These are phyloP conservation scores for Macrophomina tecta DNA, from an alignment of 2,329 filamentous ascomycete genomes.

Conservation along the genomic window DNA sequence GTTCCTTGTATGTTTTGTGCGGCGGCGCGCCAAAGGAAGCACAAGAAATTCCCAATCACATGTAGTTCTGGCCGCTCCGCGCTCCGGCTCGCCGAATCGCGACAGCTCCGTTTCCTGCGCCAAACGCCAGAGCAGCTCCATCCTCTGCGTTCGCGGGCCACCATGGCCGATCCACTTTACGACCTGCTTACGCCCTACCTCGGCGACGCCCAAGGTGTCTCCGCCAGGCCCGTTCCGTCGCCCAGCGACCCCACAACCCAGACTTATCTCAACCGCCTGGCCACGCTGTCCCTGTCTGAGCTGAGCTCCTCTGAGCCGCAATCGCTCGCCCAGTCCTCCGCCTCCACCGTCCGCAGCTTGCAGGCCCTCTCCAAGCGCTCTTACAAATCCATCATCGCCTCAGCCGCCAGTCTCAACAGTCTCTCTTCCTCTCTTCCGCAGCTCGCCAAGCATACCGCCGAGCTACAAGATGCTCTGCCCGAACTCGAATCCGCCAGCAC, in stretches of 20 bases:
- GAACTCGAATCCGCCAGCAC: constrained; percentile 79
- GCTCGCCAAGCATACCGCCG: constrained; percentile 68
- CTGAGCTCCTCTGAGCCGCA: constrained; percentile 78
- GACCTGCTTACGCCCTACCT: constrained; percentile 73
- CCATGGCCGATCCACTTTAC: constrained; percentile 68
- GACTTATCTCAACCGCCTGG: constrained; percentile 77
- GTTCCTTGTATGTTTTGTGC: background rate
- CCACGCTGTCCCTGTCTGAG: constrained; percentile 75
- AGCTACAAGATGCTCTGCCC: constrained; percentile 75
- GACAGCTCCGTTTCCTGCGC: constrained; percentile 1
- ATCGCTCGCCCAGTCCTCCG: constrained; percentile 78
- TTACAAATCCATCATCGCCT: constrained; percentile 81
- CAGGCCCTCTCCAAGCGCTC: constrained; percentile 90
- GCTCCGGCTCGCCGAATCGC: constrained; percentile 13
- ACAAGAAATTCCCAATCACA: constrained; percentile 25
- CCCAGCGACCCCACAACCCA: constrained; percentile 61
- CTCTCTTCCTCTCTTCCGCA: constrained; percentile 74
- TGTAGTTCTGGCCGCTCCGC: constrained; percentile 23
- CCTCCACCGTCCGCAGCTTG: constrained; percentile 80
- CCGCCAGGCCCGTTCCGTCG: constrained; percentile 48
- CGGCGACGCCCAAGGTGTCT: constrained; percentile 46
- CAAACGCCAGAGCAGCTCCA: background rate
- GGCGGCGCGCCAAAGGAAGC: constrained; percentile 9
- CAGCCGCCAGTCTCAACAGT: constrained; percentile 76
- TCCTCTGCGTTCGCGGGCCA: constrained; percentile 6